phyloP scores from a whole-genome alignment of 371 early-diverging fungal genomes.

The Mucor ambiguus region DNA sequence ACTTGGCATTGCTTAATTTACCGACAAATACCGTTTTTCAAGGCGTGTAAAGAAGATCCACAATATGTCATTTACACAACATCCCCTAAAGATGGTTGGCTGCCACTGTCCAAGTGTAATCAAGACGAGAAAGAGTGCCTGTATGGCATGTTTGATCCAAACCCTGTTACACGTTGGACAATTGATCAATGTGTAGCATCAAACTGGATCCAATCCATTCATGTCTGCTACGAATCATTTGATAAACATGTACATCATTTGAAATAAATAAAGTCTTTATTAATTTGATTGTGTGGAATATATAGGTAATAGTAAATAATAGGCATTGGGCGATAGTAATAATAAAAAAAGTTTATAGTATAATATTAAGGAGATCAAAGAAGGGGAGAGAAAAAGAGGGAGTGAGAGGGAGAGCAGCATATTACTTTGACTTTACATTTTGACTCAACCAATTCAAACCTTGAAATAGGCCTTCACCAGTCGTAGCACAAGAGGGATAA shows the following conservation, averaged over 20 bases:
- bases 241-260: conserved; percentile 32
- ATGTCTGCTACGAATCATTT: conserved; percentile 38
- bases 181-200: conserved; percentile 43
- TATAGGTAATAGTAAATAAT: conserved; percentile 8
- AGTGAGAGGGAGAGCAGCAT: background rate
- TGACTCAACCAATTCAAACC: conserved; percentile 88
- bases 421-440: conserved; percentile 68
- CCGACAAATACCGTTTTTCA: conserved; percentile 66
- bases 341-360: background rate
- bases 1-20: conserved; percentile 82
- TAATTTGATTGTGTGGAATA: background rate
- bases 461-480: conserved; percentile 86
- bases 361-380: conserved; percentile 5
- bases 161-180: conserved; percentile 50
- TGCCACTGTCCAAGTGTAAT: conserved; percentile 55
- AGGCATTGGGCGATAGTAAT: conserved; percentile 3
- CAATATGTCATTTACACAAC: conserved; percentile 66
- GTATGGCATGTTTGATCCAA: conserved; percentile 53
- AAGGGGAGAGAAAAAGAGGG: background rate
- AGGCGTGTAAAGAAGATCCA: conserved; percentile 57
- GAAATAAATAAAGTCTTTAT: conserved; percentile 5
- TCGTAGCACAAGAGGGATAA: conserved; percentile 85
- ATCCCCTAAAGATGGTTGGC: conserved; percentile 36
- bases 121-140: conserved; percentile 33
- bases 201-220: conserved; percentile 45